Conservation (phyloP, 1,284 basidiomycete genomes). For the Leccinum fallax region DNA sequence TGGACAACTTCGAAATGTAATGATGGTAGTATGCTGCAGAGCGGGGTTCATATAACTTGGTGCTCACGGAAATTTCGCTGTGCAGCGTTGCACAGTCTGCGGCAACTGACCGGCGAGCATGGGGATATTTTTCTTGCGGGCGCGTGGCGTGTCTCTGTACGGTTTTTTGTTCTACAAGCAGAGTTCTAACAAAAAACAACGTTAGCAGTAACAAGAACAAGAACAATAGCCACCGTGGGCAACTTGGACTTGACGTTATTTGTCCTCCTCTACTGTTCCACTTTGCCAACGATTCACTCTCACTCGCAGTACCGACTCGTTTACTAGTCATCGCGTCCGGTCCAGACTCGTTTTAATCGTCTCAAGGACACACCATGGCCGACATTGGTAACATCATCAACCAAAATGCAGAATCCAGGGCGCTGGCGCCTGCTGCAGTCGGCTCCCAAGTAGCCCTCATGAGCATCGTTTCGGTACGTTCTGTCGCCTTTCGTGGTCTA, state of each 20-base stretch:
- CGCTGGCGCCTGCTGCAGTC: slow-evolving; percentile 81
- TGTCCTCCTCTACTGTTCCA: too few species aligned
- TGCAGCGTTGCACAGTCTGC: background rate
- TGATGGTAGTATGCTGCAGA: background rate
- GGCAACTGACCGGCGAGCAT: background rate
- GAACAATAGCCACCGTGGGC: background rate
- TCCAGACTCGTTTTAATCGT: slow-evolving; percentile 15
- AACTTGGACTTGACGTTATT: background rate
- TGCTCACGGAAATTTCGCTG: background rate
- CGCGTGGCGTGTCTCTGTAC: background rate
- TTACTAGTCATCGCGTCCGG: slow-evolving; percentile 19
- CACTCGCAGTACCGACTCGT: slow-evolving; percentile 7
- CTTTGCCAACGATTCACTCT: background rate
- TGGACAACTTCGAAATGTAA: background rate
- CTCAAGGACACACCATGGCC: slow-evolving; percentile 36
- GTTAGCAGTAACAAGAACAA: background rate
- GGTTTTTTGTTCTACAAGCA: background rate
- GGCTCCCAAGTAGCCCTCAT: slow-evolving; percentile 80
- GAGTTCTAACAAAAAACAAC: background rate
- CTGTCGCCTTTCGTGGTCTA: background rate
- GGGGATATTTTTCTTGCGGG: background rate
- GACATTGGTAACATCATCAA: slow-evolving; percentile 47
- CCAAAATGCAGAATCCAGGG: slow-evolving; percentile 47
- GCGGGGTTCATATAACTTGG: background rate
- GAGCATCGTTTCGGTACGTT: slow-evolving; percentile 65